Conservation (phyloP, 805 yeast genomes). For the Soucietia sequanensis region DNA sequence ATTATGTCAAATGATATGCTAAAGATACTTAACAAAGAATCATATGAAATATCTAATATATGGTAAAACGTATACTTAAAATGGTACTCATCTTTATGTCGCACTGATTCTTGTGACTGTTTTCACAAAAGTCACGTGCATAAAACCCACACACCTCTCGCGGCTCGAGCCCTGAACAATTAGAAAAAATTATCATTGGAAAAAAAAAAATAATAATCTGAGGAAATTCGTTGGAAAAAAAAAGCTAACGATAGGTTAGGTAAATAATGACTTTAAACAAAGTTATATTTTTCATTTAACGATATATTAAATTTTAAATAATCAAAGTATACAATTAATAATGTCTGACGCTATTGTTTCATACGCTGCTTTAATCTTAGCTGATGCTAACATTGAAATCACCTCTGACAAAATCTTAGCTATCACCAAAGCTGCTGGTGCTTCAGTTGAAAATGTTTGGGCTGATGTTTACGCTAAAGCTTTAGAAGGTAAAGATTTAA, state of each 20-base stretch:
- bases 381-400: constrained; percentile 95
- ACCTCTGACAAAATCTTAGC: constrained; percentile 80
- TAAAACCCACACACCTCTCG: not conserved
- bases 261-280: too few species aligned
- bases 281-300: too few species aligned
- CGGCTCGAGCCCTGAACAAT: not conserved
- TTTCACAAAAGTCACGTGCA: not conserved
- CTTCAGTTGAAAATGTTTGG: constrained; percentile 78
- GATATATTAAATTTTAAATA: too few species aligned
- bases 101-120: not conserved
- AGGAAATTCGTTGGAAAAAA: too few species aligned
- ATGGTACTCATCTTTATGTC: too few species aligned
- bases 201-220: too few species aligned
- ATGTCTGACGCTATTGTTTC: constrained; percentile 90
- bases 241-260: too few species aligned
- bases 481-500: constrained; percentile 77
- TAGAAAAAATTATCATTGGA: not conserved
- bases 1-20: too few species aligned
- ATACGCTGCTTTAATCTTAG: constrained; percentile 97
- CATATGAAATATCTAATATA: too few species aligned
- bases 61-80: too few species aligned
- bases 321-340: too few species aligned
- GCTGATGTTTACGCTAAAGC: constrained; percentile 89
- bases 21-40: too few species aligned
- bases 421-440: constrained; percentile 79